phyloP scores from a whole-genome alignment of 2,329 filamentous ascomycete species.

The Pseudogymnoascus sp. region DNA sequence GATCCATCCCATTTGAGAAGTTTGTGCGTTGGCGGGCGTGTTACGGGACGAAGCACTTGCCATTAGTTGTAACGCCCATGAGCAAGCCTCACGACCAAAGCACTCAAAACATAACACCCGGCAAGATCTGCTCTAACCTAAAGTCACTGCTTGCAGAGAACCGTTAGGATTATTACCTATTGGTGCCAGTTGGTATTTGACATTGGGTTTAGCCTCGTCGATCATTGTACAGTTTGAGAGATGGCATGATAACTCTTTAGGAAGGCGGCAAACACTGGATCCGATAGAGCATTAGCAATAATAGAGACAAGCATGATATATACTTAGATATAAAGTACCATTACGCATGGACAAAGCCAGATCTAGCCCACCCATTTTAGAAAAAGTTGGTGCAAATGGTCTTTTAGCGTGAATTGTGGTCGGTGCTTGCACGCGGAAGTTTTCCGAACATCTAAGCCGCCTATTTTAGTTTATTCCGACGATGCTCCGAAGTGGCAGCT shows the following conservation, averaged over 20 bases:
- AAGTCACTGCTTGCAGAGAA: not conserved
- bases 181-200: not conserved
- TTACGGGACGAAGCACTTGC: not conserved
- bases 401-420: not conserved
- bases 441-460: not conserved
- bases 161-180: not conserved
- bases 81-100: not conserved
- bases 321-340: not conserved
- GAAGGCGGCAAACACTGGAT: not conserved
- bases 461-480: not conserved
- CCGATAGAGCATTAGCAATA: not conserved
- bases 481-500: not conserved
- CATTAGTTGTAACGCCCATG: not conserved
- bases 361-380: not conserved
- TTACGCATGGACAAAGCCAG: not conserved
- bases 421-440: not conserved
- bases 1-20: not conserved
- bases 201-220: not conserved
- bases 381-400: not conserved
- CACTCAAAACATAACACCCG: not conserved
- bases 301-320: not conserved
- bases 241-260: not conserved
- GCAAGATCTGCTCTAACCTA: not conserved
- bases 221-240: not conserved
- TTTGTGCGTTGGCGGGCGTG: not conserved